Evolutionary conservation across 306 rosid species (phyloP), one percentile per base, ranked within the genome.

Genomic region (Quercus dentata): DNA sequence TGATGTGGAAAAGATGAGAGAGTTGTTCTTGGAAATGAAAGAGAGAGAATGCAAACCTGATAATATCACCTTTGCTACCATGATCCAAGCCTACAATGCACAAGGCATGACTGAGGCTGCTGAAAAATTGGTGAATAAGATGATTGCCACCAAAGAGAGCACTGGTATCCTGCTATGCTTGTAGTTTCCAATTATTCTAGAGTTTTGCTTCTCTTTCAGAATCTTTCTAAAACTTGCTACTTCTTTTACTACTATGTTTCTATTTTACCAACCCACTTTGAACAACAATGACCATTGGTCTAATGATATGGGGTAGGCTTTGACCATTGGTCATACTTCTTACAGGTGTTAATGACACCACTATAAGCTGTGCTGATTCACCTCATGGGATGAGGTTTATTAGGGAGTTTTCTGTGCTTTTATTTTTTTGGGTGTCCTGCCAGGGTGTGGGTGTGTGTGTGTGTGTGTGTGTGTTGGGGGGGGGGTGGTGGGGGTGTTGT

Each of bases 91-190:
- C 65, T 90, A 88, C 73, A 84, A 91, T 55, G 74, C 83, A 41
- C 90, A 80, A 41, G 97, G 95, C 84, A 91, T 92, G 94, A 85
- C 83, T 14, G 91, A 88, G 57, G 97, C 88, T 81, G 98, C 90
- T 75, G 78, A 83, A 63, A 84, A 85, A 46, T 69, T 92, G 76
- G 89, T 87, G 79, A 86, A 56, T 13, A 82, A 83, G 86, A 84
- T 87, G 90, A 75, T 86, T 80, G 56, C 79, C 82, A 67, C 73
- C 63, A 74, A 83, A 73, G 84, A 78, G 21, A 73, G 74, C 74
- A 83, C 79, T 9, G 93, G 93, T 85, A 81, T 73, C 58, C 75
- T 49, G 27, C 85, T 57, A 76, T 77, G 69, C 80, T 75, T 23
- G 25, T 19, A 67, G 62, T 69, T 70, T 56, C 11, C 52, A 14